phyloP scores from a whole-genome alignment of 805 yeast species.

The Candida argentea region DNA sequence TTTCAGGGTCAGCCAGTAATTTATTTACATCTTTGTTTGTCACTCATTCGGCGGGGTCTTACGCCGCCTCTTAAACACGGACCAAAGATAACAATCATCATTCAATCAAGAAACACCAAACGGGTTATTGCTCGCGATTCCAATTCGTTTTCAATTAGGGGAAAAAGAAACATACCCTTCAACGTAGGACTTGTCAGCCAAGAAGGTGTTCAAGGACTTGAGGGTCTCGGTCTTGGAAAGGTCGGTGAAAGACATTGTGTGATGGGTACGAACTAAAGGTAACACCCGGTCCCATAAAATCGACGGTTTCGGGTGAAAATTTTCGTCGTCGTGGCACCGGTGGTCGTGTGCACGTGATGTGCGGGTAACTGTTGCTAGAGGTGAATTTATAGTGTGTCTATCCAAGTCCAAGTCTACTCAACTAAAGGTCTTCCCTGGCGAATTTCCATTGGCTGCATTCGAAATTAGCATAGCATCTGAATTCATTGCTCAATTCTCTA shows the following conservation, averaged over 20 bases:
- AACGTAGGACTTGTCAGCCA: conserved; percentile 89
- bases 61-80: conserved; percentile 96
- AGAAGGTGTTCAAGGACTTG: conserved; percentile 66
- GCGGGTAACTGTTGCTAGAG: too few species aligned
- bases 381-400: too few species aligned
- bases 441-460: conserved; percentile 64
- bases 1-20: too few species aligned
- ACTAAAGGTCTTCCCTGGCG: too few species aligned
- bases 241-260: conserved; percentile 63
- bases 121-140: background rate
- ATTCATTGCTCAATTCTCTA: conserved; percentile 76
- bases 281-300: conserved; percentile 2
- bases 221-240: conserved; percentile 62
- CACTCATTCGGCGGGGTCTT: conserved; percentile 95
- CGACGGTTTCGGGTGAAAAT: conserved; percentile 2
- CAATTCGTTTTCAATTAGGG: background rate
- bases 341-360: too few species aligned
- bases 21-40: conserved; percentile 37
- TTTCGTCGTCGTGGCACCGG: too few species aligned
- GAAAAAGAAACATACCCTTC: conserved; percentile 68
- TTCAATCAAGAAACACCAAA: conserved; percentile 9
- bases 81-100: conserved; percentile 77
- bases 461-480: conserved; percentile 72
- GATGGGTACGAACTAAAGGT: conserved; percentile 1
- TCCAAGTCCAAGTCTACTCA: too few species aligned